Conservation (phyloP, 768 basidiomycete genomes). For the Mycena metata region DNA sequence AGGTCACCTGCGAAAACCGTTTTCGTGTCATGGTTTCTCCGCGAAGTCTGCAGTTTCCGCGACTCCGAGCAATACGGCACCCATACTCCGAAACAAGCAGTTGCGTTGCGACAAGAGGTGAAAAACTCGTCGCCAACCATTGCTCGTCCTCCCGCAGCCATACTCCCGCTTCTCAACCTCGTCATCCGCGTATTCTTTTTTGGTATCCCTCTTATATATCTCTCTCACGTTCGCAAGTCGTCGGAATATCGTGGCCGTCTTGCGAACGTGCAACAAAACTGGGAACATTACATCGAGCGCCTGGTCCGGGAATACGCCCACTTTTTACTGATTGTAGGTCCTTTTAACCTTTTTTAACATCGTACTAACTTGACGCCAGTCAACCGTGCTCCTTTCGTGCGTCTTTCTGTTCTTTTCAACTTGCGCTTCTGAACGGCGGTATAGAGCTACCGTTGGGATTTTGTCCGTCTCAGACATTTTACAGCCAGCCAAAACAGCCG, state of each 20-base stretch:
- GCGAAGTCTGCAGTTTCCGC: conserved; percentile 56
- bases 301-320: conserved; percentile 69
- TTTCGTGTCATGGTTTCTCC: conserved; percentile 65
- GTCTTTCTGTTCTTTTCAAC: conserved; percentile 38
- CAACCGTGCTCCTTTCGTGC: conserved; percentile 68
- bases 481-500: conserved; percentile 44
- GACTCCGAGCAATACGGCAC: conserved; percentile 61
- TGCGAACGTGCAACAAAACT: conserved; percentile 60
- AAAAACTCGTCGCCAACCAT: conserved; percentile 32
- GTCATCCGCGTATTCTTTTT: conserved; percentile 62
- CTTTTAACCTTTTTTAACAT: neutral
- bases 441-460: conserved; percentile 65
- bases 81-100: conserved; percentile 52
- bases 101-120: conserved; percentile 38
- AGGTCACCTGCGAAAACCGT: conserved; percentile 57
- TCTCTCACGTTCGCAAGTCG: conserved; percentile 61
- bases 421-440: conserved; percentile 10
- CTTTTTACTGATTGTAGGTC: conserved; percentile 67
- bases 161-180: conserved; percentile 50
- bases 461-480: conserved; percentile 59
- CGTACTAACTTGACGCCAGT: conserved; percentile 45
- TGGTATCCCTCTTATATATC: conserved; percentile 66
- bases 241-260: conserved; percentile 66
- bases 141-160: conserved; percentile 39
- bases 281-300: conserved; percentile 64